A percentile compares a stretch with the other conserved stretches of the same genome.
Conservation (phyloP, 1,284 basidiomycete genomes). For the Ustilago sp. region DNA sequence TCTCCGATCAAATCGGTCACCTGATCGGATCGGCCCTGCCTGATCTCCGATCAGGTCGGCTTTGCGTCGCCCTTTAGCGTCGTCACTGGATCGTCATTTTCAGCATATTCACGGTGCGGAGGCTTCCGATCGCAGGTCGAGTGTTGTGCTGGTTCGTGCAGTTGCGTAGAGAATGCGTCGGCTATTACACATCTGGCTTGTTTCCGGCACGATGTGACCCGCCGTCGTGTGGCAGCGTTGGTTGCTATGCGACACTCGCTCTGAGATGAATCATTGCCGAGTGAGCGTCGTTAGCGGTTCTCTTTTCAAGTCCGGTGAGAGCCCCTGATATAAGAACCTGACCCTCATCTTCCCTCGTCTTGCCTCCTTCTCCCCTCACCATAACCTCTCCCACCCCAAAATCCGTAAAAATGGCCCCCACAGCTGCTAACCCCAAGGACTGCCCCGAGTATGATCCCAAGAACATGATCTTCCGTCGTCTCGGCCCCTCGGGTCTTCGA, state of each 20-base stretch:
- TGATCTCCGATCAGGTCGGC: no score
- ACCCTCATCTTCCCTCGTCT: neutral
- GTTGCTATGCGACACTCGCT: constrained; percentile 2
- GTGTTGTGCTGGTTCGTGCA: constrained; percentile 24
- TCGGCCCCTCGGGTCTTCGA: constrained; percentile 55
- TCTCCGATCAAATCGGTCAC: no score
- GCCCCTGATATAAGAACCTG: constrained; percentile 1
- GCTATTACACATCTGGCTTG: constrained; percentile 11
- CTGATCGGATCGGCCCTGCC: no score
- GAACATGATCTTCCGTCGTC: constrained; percentile 61
- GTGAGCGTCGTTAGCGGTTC: constrained; percentile 1
- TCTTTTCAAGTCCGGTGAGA: neutral
- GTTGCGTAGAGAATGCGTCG: neutral
- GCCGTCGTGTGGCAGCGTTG: neutral
- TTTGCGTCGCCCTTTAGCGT: no score
- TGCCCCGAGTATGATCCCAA: constrained; percentile 60
- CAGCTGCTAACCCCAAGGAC: constrained; percentile 52
- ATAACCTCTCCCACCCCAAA: neutral
- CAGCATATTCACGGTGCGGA: constrained; percentile 10
- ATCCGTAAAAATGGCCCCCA: constrained; percentile 43
- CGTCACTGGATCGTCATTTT: no score
- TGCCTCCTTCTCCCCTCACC: neutral
- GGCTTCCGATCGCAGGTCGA: constrained; percentile 14
- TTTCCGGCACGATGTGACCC: neutral
- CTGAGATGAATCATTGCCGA: constrained; percentile 11